These are phyloP conservation scores for Phytophthora sansomeana DNA, from an alignment of 352 stramenopile species.

Conservation along the genomic window DNA sequence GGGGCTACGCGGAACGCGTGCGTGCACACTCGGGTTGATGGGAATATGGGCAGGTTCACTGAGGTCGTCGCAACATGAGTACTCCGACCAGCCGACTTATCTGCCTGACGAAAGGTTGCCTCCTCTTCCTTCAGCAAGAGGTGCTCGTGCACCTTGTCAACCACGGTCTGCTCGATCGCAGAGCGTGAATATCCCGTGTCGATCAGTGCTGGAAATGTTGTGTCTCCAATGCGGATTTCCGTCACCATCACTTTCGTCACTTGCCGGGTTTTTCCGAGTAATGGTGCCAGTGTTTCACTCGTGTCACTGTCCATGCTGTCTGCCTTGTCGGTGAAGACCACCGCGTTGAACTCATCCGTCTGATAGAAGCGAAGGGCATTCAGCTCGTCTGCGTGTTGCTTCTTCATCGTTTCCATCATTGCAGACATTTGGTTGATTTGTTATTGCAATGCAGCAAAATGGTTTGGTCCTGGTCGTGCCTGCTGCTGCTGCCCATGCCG, in stretches of 20 bases:
- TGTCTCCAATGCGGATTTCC: background rate
- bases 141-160: background rate
- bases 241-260: background rate
- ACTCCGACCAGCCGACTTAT: background rate
- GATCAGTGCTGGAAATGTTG: conserved; percentile 1
- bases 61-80: conserved; percentile 3
- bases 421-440: conserved; percentile 12
- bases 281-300: background rate
- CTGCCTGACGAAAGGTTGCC: conserved; percentile 1
- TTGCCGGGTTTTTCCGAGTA: background rate
- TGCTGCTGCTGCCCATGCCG: conserved; percentile 1
- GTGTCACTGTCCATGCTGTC: background rate
- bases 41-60: conserved; percentile 1
- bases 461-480: background rate
- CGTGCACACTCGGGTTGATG: conserved; percentile 1
- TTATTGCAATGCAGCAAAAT: conserved; percentile 8
- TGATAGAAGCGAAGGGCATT: conserved; percentile 9
- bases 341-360: background rate
- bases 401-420: conserved; percentile 16
- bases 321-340: background rate
- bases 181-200: conserved; percentile 4
- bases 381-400: conserved; percentile 4
- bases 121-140: background rate
- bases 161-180: conserved; percentile 1
- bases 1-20: conserved; percentile 1